These are phyloP conservation scores for Kurtzmaniella quercitrusa DNA, from an alignment of 1,139 yeast species.

Conservation along the genomic window DNA sequence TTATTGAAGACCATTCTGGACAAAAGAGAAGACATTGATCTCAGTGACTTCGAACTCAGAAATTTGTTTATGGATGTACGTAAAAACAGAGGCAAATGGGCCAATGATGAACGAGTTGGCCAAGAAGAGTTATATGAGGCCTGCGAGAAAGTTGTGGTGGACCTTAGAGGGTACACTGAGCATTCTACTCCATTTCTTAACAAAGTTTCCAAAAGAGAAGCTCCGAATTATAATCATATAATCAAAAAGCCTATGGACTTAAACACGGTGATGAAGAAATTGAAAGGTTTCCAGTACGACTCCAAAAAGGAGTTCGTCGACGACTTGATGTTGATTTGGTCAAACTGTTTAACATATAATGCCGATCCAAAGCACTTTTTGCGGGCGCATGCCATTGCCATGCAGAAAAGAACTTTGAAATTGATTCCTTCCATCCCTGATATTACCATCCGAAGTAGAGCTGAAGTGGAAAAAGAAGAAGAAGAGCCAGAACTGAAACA, in stretches of 20 bases:
- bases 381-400: slow-evolving; percentile 89
- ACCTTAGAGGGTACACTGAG: slow-evolving; percentile 87
- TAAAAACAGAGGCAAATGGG: slow-evolving; percentile 96
- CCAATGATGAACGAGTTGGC: slow-evolving; percentile 87
- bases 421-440: slow-evolving; percentile 86
- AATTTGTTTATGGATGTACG: slow-evolving; percentile 87
- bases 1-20: slow-evolving; percentile 73
- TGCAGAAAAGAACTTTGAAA: slow-evolving; percentile 83
- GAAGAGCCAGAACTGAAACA: slow-evolving; percentile 23
- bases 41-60: slow-evolving; percentile 83
- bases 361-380: slow-evolving; percentile 93
- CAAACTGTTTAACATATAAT: slow-evolving; percentile 86
- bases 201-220: slow-evolving; percentile 93
- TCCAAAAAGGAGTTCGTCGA: slow-evolving; percentile 88
- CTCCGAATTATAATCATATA: slow-evolving; percentile 89
- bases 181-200: slow-evolving; percentile 95
- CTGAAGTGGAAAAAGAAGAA: slow-evolving; percentile 83
- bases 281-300: slow-evolving; percentile 74
- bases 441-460: slow-evolving; percentile 70
- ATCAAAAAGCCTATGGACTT: slow-evolving; percentile 96
- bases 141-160: slow-evolving; percentile 90
- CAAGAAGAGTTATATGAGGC: slow-evolving; percentile 98
- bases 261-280: slow-evolving; percentile 87
- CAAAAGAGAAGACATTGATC: slow-evolving; percentile 65
- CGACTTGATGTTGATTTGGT: slow-evolving; percentile 93